These are phyloP conservation scores for Mycena galopus DNA, from an alignment of 768 basidiomycete species.

Conservation along the genomic window DNA sequence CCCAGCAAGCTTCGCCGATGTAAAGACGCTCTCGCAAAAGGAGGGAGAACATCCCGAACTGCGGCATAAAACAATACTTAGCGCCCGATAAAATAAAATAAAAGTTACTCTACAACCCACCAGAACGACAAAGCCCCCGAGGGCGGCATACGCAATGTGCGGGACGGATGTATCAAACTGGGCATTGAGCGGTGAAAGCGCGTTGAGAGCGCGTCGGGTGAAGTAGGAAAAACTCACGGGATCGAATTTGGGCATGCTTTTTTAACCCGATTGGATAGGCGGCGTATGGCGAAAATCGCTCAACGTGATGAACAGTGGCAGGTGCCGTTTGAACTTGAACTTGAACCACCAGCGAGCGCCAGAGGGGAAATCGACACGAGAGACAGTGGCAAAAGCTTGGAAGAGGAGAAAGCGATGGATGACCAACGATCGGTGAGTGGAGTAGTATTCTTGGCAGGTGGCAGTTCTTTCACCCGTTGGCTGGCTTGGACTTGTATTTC, in stretches of 20 bases:
- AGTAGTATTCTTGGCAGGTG: slow-evolving; percentile 21
- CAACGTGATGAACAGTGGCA: slow-evolving; percentile 11
- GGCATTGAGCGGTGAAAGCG: slow-evolving; percentile 1
- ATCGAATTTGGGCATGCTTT: slow-evolving; percentile 21
- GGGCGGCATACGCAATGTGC: slow-evolving; percentile 83
- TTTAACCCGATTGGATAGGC: not conserved
- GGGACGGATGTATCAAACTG: slow-evolving; percentile 76
- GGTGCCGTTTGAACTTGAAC: slow-evolving; percentile 4
- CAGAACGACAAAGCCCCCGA: slow-evolving; percentile 88
- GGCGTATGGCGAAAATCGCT: slow-evolving; percentile 32
- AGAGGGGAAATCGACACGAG: not conserved
- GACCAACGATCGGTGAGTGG: slow-evolving; percentile 27
- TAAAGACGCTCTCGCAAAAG: slow-evolving; percentile 86
- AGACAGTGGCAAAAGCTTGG: not conserved
- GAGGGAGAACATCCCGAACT: slow-evolving; percentile 97
- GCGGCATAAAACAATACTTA: not conserved
- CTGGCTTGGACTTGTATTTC: not conserved
- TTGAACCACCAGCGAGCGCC: not conserved
- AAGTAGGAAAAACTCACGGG: slow-evolving; percentile 26
- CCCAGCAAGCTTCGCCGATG: slow-evolving; percentile 97
- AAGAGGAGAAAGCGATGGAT: slow-evolving; percentile 17
- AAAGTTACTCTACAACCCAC: slow-evolving; percentile 74
- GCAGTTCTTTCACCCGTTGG: not conserved
- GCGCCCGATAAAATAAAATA: slow-evolving; percentile 59
- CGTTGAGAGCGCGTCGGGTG: not conserved